Base-by-base conservation (phyloP, 2,329 filamentous ascomycete genomes). In the Cryphonectria naterciae region DNA sequence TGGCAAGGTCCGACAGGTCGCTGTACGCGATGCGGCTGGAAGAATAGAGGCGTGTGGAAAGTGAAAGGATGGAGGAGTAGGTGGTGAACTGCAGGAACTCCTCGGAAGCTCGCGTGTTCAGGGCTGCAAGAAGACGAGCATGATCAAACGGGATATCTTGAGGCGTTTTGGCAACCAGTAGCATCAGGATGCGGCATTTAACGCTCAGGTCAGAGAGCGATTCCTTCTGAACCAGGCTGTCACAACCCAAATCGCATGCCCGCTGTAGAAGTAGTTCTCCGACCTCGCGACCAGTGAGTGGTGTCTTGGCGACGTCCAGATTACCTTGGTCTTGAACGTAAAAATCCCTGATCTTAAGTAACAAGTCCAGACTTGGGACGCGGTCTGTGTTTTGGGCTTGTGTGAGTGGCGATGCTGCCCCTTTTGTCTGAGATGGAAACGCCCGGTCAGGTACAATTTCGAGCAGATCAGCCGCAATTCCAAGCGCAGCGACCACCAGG, bases 321-420 rank as follows among this genome's bases (percentile, higher is more conserved):
- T 89, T 93, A 58, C 90, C 91, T 78, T 93, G 91, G 72, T 92
- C 90, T 72, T 88, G 84, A 46, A 90, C 84, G 78, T 94, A 94
- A 76, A 94, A 94, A 13, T 82, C 81, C 75, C 85, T 86, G 67
- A 93, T 89, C 71, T 81, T 87, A 72, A 87, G 86, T 62, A 92
- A 79, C 15, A 92, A 80, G 52, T 90, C 87, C n/a, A 79, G 74
- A 65, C 83, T 85, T 3, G 82, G 76, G 46, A 81, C 77, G n/a
- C 77, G 77, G 52, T 77, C 75, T 62, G 79, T 67, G 65, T 35
- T 69, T 39, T 79, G 80, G n/a, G 79, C 68, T 4, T 74, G 62
- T n/a, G 62, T 56, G 1, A 76, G 74, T 10, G 35, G 37, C 19
- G 72, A 64, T 25, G 73, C 62, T 32, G 67, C 41, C 35, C 60